These are phyloP conservation scores for Herpotrichia juniperi DNA, from an alignment of 2,329 filamentous ascomycete genomes.

Conservation along the genomic window DNA sequence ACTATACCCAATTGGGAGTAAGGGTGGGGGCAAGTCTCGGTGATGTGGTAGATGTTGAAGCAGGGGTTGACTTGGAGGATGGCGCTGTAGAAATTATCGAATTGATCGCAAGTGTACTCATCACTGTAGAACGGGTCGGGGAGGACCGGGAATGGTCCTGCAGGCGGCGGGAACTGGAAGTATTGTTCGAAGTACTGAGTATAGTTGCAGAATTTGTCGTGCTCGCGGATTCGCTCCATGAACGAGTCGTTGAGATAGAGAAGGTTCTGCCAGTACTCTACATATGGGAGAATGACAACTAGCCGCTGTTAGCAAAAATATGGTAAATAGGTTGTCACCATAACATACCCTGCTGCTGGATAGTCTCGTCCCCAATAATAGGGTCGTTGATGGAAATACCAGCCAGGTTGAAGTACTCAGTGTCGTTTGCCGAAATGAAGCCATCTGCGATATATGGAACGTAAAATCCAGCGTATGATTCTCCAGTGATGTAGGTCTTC, in stretches of 20 bases:
- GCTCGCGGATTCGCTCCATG: constrained; percentile 40
- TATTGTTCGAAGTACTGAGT: constrained; percentile 40
- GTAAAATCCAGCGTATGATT: constrained; percentile 59
- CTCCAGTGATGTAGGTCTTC: constrained; percentile 62
- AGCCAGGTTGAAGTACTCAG: constrained; percentile 58
- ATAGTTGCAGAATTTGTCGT: constrained; percentile 45
- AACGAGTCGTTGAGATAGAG: constrained; percentile 53
- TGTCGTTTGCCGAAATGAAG: constrained; percentile 60
- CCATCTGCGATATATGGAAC: constrained; percentile 63
- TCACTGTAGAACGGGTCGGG: constrained; percentile 22
- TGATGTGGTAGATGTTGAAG: constrained; percentile 58
- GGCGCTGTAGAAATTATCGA: constrained; percentile 47
- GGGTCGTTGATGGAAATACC: constrained; percentile 59
- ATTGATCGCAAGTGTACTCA: constrained; percentile 46
- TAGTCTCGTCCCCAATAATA: constrained; percentile 49
- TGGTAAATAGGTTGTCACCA: background rate
- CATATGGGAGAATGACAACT: constrained; percentile 43
- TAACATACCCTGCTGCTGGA: constrained; percentile 43
- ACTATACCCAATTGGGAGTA: constrained; percentile 47
- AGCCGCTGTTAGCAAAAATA: constrained; percentile 5
- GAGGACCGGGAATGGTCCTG: constrained; percentile 32
- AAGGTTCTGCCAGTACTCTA: constrained; percentile 49
- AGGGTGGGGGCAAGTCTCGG: constrained; percentile 52
- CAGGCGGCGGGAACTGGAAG: constrained; percentile 49
- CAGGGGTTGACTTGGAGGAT: constrained; percentile 54